Evolutionary conservation across 768 basidiomycete genomes (phyloP).

Genomic region (Tricholoma sp.): DNA sequence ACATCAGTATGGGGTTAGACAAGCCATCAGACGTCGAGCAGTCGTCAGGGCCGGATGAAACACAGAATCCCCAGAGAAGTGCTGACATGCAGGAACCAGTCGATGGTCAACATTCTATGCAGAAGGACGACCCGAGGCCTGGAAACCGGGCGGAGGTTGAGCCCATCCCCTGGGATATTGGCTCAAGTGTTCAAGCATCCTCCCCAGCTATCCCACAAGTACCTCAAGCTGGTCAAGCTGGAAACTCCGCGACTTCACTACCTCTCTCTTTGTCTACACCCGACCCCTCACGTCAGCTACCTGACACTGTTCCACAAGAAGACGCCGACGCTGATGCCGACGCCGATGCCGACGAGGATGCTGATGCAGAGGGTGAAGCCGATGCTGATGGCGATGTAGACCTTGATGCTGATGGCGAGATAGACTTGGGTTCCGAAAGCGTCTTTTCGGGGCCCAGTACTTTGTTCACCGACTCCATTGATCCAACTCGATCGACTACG

Average conservation of each 20-base stretch:
- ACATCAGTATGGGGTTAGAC: background rate
- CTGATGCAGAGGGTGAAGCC: conserved; percentile 26
- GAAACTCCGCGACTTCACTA: background rate
- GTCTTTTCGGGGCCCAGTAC: background rate
- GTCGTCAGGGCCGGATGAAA: background rate
- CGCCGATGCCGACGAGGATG: conserved; percentile 16
- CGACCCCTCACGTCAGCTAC: background rate
- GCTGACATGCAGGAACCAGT: background rate
- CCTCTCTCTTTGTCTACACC: background rate
- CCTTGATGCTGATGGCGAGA: conserved; percentile 10
- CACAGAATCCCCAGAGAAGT: background rate
- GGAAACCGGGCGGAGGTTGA: background rate
- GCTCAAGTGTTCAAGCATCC: background rate
- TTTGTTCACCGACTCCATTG: background rate
- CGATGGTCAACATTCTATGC: background rate
- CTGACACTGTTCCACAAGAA: background rate
- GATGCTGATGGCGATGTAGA: conserved; percentile 20
- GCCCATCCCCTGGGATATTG: background rate
- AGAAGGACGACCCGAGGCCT: background rate
- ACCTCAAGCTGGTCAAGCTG: background rate
- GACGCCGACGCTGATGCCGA: conserved; percentile 21
- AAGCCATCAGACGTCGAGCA: background rate
- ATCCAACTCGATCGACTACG: background rate
- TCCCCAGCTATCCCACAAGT: background rate
- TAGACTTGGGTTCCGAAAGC: conserved; percentile 2